Evolutionary conservation across 2,329 filamentous ascomycete species (phyloP).

Genomic region (Pseudocercospora cruenta): DNA sequence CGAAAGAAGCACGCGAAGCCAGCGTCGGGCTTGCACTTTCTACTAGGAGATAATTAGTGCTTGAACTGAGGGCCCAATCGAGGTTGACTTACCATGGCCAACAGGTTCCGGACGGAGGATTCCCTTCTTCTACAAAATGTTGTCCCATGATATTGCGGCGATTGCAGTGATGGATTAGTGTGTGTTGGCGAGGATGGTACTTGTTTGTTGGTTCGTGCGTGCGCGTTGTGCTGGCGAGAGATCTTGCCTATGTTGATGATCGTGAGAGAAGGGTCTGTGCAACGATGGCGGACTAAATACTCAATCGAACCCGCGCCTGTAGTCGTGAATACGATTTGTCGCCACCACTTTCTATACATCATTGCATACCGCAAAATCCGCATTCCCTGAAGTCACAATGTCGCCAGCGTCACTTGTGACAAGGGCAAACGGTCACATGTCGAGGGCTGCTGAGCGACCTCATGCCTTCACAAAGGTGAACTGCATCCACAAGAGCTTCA

Average conservation of each 20-base stretch:
- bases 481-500: background rate
- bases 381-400: background rate
- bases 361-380: background rate
- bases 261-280: background rate
- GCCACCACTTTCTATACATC: background rate
- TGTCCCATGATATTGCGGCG: background rate
- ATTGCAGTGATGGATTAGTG: background rate
- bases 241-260: background rate
- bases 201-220: background rate
- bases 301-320: background rate
- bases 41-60: background rate
- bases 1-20: background rate
- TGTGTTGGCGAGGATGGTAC: background rate
- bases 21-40: background rate
- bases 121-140: background rate
- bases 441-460: background rate
- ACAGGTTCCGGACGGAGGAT: background rate
- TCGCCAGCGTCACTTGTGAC: background rate
- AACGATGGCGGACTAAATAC: background rate
- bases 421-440: background rate
- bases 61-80: background rate
- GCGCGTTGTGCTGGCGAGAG: background rate
- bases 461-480: background rate
- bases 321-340: background rate
- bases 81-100: background rate